Conservation (phyloP, 2,329 filamentous ascomycete genomes). For the Diplocarpon rosae region DNA sequence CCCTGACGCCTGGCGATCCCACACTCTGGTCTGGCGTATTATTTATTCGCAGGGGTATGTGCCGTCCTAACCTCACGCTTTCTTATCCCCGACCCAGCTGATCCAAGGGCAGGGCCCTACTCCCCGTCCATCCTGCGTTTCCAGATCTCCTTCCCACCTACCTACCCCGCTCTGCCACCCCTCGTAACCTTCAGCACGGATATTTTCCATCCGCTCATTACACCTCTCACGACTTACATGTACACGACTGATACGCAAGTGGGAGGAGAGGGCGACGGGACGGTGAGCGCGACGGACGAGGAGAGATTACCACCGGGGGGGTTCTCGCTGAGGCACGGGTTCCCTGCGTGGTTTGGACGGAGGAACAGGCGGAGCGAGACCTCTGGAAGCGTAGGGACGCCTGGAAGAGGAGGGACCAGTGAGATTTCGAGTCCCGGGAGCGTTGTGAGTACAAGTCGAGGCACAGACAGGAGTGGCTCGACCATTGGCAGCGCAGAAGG, state of each 20-base stretch:
- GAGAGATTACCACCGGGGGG: conserved; percentile 78
- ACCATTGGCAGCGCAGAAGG: too few relatives aligned
- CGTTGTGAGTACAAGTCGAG: too few relatives aligned
- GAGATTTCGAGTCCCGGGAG: conserved; percentile 14
- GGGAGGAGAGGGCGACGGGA: conserved; percentile 45
- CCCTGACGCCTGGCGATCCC: conserved; percentile 69
- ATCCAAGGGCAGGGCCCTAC: conserved; percentile 96
- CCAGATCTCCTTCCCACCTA: conserved; percentile 74
- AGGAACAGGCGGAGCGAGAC: conserved; percentile 33
- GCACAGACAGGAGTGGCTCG: too few relatives aligned
- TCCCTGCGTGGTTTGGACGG: conserved; percentile 78
- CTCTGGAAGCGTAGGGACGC: conserved; percentile 26
- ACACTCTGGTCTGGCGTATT: conserved; percentile 82
- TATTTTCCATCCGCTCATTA: conserved; percentile 89
- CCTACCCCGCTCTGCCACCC: conserved; percentile 70
- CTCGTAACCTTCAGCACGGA: conserved; percentile 83
- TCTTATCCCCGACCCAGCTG: too few relatives aligned
- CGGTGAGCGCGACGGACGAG: conserved; percentile 72
- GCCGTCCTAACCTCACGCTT: too few relatives aligned
- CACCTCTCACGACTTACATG: conserved; percentile 87
- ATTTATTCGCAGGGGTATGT: conserved; percentile 77
- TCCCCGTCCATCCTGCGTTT: conserved; percentile 79
- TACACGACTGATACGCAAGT: conserved; percentile 72
- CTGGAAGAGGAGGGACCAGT: conserved; percentile 11
- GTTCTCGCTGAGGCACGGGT: conserved; percentile 83